Evolutionary conservation across 1,284 basidiomycete species (phyloP), one percentile per base, ranked within the genome.

Genomic region (Naganishia cerealis): DNA sequence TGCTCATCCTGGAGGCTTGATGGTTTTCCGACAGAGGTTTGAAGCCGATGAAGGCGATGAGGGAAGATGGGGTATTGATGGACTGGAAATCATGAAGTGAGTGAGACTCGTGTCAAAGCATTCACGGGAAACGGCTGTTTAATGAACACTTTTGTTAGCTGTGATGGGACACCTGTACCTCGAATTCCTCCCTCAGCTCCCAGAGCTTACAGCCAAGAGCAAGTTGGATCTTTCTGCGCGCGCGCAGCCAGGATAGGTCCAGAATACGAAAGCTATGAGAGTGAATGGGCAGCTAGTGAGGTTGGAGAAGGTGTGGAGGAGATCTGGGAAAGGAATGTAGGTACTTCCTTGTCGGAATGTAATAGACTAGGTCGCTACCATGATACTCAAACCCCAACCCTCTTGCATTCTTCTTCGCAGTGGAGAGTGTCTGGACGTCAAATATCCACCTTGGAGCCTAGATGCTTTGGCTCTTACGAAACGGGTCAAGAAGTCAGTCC

Each of bases 251-350:
- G 72, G 0, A 76, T 79, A 33, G 73, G 69, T 5, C 72, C 73
- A 0, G 74, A 77, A 21, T 69, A 71, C 26, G 74, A 72, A 67
- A 70, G 29, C 36, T 67, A 29, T 15, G 80, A 81, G 67, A 63
- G 59, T 7, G 77, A 78, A 46, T 81, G 80, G 80, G 77, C 77
- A 33, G 73, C 73, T 62, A 75, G 75, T 43, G 79, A 80, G 66
- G 76, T 78, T 13, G 80, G 80, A 10, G 80, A 81, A 67, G 77
- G 80, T 9, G 73, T 80, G 7, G 80, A 81, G 67, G 80, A 81
- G 72, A 70, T 78, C 10, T 79, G 78, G 78, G 79, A 78, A 65
- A 69, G 79, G 33, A 71, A 73, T 16, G 80, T 81, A 65, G 71
- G 80, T 75, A 0, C 0, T 0, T 24, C 9, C 16, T 16, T n/a